Percentiles rank a stretch among this genome's conserved stretches.
Evolutionary conservation across 2,329 filamentous ascomycete genomes (phyloP).

Genomic region (Neocucurbitaria cava): DNA sequence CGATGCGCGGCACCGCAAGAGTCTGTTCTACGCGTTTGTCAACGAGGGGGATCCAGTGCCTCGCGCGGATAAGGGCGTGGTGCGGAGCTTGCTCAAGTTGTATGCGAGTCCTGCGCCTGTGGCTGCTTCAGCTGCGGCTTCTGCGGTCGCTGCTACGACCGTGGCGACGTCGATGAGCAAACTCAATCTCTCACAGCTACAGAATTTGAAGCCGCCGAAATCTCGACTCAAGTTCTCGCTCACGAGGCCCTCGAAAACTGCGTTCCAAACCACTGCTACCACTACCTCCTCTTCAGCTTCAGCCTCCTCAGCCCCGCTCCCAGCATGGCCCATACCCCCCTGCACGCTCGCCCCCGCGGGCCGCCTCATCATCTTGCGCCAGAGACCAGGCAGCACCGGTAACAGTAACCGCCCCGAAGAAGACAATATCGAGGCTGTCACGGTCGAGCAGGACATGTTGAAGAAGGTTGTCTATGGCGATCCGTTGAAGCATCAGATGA

Average conservation of each 20-base stretch:
- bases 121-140: slow-evolving; percentile 4
- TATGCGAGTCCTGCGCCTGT: slow-evolving; percentile 67
- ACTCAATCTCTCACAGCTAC: slow-evolving; percentile 26
- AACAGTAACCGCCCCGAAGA: slow-evolving; percentile 47
- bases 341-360: slow-evolving; percentile 74
- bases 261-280: slow-evolving; percentile 29
- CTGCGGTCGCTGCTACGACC: slow-evolving; percentile 21
- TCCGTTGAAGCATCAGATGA: slow-evolving; percentile 81
- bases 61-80: slow-evolving; percentile 77
- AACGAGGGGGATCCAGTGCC: slow-evolving; percentile 87
- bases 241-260: slow-evolving; percentile 29
- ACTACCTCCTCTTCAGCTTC: slow-evolving; percentile 35
- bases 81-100: slow-evolving; percentile 74
- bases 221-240: slow-evolving; percentile 16
- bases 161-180: slow-evolving; percentile 34
- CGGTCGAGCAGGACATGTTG: slow-evolving; percentile 72
- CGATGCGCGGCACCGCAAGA: slow-evolving; percentile 60
- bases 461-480: slow-evolving; percentile 80
- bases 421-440: slow-evolving; percentile 71
- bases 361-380: slow-evolving; percentile 67
- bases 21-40: slow-evolving; percentile 78
- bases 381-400: slow-evolving; percentile 41
- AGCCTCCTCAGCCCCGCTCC: slow-evolving; percentile 44
- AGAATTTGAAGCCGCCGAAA: slow-evolving; percentile 17
- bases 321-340: slow-evolving; percentile 70